These are phyloP conservation scores for Candida insectorum DNA, from an alignment of 805 yeast species.

Conservation along the genomic window DNA sequence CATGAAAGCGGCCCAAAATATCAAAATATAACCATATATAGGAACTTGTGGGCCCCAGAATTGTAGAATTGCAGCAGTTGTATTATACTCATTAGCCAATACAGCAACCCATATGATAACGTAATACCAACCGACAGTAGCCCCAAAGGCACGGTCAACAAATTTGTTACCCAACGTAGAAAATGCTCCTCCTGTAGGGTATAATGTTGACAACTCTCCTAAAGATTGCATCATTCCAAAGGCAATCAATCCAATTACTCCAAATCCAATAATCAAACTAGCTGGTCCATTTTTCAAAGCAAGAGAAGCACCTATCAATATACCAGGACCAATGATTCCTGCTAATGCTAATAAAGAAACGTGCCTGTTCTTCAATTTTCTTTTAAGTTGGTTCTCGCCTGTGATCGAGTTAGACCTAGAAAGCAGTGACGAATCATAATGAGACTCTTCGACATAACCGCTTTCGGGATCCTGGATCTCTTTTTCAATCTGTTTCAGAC, in stretches of 20 bases:
- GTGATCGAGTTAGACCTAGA: neutral
- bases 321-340: conserved; percentile 85
- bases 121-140: conserved; percentile 55
- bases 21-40: conserved; percentile 60
- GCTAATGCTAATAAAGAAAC: conserved; percentile 70
- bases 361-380: conserved; percentile 61
- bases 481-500: too few species aligned
- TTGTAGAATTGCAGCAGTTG: conserved; percentile 53
- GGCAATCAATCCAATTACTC: conserved; percentile 54
- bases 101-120: conserved; percentile 54
- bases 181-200: conserved; percentile 69
- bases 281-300: conserved; percentile 71
- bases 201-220: conserved; percentile 60
- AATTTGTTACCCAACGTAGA: conserved; percentile 60
- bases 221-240: conserved; percentile 52
- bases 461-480: too few species aligned
- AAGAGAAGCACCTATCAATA: conserved; percentile 71
- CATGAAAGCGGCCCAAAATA: conserved; percentile 46
- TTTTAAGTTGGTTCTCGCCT: conserved; percentile 22
- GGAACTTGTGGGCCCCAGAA: conserved; percentile 52
- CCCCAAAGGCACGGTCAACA: conserved; percentile 61
- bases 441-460: neutral
- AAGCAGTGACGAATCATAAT: neutral
- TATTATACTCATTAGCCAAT: conserved; percentile 58
- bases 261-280: conserved; percentile 57